phyloP scores from a whole-genome alignment of 1,139 yeast genomes.

The Sugiyamaella paludigena region DNA sequence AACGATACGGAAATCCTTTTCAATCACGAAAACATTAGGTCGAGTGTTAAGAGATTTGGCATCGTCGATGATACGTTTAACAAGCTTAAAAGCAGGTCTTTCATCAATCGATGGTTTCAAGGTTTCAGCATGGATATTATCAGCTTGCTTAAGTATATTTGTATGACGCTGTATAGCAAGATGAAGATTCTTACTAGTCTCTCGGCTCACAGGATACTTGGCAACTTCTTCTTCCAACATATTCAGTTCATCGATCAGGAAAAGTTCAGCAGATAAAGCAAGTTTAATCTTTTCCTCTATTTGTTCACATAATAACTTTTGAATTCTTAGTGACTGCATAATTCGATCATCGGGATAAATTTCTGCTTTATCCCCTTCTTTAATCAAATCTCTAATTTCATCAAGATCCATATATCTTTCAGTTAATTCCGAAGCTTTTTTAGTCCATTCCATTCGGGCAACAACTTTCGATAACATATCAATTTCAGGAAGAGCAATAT shows the following conservation, averaged over 20 bases:
- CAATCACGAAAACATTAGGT: slow-evolving; percentile 23
- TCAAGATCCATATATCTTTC: slow-evolving; percentile 31
- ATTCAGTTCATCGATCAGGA: slow-evolving; percentile 19
- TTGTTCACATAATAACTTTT: slow-evolving; percentile 24
- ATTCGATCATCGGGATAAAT: slow-evolving; percentile 27
- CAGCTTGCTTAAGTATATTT: slow-evolving; percentile 14
- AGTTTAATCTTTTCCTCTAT: slow-evolving; percentile 23
- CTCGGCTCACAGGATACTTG: slow-evolving; percentile 17
- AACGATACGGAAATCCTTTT: slow-evolving; percentile 23
- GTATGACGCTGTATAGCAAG: slow-evolving; percentile 12
- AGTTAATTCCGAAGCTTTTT: slow-evolving; percentile 32
- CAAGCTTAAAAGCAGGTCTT: slow-evolving; percentile 35
- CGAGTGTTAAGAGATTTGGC: slow-evolving; percentile 23
- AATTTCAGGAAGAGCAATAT: slow-evolving; percentile 54
- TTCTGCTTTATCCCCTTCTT: slow-evolving; percentile 43
- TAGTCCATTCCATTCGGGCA: slow-evolving; percentile 51
- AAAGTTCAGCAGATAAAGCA: slow-evolving; percentile 14
- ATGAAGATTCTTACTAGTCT: slow-evolving; percentile 11
- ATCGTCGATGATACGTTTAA: slow-evolving; percentile 30
- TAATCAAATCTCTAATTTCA: slow-evolving; percentile 41
- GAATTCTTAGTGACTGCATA: slow-evolving; percentile 22
- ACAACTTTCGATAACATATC: slow-evolving; percentile 49
- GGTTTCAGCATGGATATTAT: slow-evolving; percentile 25
- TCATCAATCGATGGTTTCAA: slow-evolving; percentile 29
- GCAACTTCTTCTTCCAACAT: slow-evolving; percentile 16